Base-by-base conservation (phyloP, 2,329 filamentous ascomycete genomes). In the Penicillium paneum region DNA sequence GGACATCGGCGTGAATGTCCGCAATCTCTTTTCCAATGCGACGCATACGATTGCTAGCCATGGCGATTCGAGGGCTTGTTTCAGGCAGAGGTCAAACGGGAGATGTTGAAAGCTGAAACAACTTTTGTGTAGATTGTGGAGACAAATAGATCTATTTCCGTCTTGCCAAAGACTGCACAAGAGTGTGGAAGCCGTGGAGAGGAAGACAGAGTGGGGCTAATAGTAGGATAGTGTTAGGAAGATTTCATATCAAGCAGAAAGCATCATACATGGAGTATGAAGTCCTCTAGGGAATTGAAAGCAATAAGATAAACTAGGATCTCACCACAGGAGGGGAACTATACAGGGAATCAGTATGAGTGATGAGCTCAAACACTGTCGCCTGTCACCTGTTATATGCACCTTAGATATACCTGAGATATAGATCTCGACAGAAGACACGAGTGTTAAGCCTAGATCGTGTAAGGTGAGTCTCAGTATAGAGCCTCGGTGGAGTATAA, bases 1-100 rank as follows among this genome's bases (percentile, higher is more conserved):
- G 83, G 52, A 83, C 81, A 69, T 99, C 94, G 57, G 71, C 67
- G 39, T 74, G 73, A 51, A 79, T 77, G 62, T 79, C 77, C 31
- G 76, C 75, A 47, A 79, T 69, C 57, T 80, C 78, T 64, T 79
- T 79, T 38, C 73, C 73, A 54, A 79, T 75, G 55, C 84, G 82
- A 60, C 83, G 79, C 50, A 77, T 76, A 51, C 82, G 79, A 65
- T 85, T 83, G 50, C 81, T 78, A 56, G 80, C 73, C 78, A 84
- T 84, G 66, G 65, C 71, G 61, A 47, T 38, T 49, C 5, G 29
- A 47, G 24, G n/a, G 36, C n/a, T 19, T 19, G 43, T 52, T 51
- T 31, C 48, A 53, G 17, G n/a, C 19, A 45, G n/a, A 32, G 12
- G 1, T 44, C 12, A 44, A 44, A 21, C 28, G 32, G n/a, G 29